phyloP scores from a whole-genome alignment of 164 flowering plant species.

The Cinnamomum chago region DNA sequence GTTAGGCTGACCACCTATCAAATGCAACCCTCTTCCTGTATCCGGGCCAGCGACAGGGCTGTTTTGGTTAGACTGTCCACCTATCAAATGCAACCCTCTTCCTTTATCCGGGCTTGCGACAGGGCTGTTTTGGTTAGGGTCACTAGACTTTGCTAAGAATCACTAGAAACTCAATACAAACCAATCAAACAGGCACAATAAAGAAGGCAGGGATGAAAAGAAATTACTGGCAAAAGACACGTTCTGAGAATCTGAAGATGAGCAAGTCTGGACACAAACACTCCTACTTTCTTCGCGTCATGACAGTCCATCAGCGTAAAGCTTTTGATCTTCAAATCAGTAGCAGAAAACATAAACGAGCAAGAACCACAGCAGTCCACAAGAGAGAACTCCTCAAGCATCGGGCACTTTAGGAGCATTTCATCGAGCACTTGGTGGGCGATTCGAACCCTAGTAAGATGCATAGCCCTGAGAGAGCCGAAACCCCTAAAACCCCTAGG shows the following conservation, averaged over 20 bases:
- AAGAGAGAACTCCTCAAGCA: conserved; percentile 1
- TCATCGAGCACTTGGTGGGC: neutral
- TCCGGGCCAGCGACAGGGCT: too few relatives aligned
- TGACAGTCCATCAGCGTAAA: neutral
- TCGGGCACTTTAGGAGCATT: conserved; percentile 1
- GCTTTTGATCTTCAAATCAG: neutral
- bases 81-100: too few relatives aligned
- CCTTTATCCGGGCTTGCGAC: too few relatives aligned
- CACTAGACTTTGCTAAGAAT: too few relatives aligned
- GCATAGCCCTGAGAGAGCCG: neutral
- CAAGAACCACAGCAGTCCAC: neutral
- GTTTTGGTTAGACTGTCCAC: too few relatives aligned
- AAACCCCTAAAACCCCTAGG: neutral
- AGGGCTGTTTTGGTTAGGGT: too few relatives aligned
- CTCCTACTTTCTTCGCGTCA: neutral
- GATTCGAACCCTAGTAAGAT: neutral
- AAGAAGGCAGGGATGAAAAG: too few relatives aligned
- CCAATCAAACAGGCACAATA: too few relatives aligned
- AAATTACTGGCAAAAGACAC: too few relatives aligned
- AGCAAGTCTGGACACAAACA: conserved; percentile 2
- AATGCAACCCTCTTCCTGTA: too few relatives aligned
- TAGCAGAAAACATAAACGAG: neutral
- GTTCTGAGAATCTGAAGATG: conserved; percentile 1
- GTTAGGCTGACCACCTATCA: too few relatives aligned
- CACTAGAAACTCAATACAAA: too few relatives aligned